Evolutionary conservation across 2,329 filamentous ascomycete species (phyloP).

Genomic region (Macrophomina pseudophaseolina): DNA sequence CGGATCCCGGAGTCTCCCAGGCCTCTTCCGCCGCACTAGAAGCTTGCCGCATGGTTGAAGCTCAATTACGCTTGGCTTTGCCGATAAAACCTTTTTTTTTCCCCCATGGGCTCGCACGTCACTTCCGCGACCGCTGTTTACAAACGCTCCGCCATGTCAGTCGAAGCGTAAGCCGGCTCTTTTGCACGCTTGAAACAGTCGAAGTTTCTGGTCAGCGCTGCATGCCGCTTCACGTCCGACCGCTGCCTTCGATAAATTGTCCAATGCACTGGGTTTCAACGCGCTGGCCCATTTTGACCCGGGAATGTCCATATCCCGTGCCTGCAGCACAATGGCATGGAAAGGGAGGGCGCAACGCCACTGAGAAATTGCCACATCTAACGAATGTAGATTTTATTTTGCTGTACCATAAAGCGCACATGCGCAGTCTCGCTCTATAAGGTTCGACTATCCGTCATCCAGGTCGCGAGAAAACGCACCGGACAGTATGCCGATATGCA

Average conservation of each 20-base stretch:
- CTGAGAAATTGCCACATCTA: not conserved
- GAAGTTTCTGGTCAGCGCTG: not conserved
- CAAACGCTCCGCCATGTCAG: not conserved
- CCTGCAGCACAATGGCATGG: constrained; percentile 12
- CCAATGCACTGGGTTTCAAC: constrained; percentile 12
- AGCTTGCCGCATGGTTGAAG: constrained; percentile 2
- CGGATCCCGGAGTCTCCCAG: not conserved
- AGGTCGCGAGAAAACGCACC: too few species aligned
- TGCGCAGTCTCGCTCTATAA: too few species aligned
- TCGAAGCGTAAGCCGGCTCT: not conserved
- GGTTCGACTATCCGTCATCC: too few species aligned
- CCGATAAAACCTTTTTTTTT: not conserved
- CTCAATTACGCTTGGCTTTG: not conserved
- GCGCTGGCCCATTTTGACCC: not conserved
- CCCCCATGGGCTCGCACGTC: not conserved
- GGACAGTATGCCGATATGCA: too few species aligned
- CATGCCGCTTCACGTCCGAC: not conserved
- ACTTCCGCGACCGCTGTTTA: not conserved
- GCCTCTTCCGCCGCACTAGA: not conserved
- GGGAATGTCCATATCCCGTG: constrained; percentile 10
- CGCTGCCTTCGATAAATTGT: not conserved
- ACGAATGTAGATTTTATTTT: not conserved
- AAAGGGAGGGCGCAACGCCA: constrained; percentile 6
- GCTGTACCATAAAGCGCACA: too few species aligned
- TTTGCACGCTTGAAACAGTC: not conserved